Evolutionary conservation across 352 stramenopile genomes (phyloP).

Genomic region (Saprolegnia diclina): DNA sequence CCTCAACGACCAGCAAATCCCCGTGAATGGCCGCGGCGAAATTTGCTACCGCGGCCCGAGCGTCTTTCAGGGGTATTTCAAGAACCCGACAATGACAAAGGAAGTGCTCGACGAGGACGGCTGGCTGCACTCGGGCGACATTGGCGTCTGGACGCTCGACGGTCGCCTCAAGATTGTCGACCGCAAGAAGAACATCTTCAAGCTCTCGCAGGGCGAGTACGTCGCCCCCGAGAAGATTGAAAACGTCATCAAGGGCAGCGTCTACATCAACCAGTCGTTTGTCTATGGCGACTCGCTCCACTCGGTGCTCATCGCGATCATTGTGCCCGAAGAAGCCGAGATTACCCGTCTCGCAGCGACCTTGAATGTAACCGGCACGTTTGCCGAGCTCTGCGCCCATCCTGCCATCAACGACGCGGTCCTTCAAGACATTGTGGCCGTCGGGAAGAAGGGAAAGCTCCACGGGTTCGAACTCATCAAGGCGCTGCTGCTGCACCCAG

Average conservation of each 20-base stretch:
- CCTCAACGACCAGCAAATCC: neutral
- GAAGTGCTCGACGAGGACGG: conserved; percentile 89
- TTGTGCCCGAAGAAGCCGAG: conserved; percentile 92
- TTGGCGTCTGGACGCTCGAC: conserved; percentile 90
- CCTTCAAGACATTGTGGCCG: conserved; percentile 58
- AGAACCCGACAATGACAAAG: conserved; percentile 86
- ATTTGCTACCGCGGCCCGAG: conserved; percentile 70
- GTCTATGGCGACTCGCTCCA: conserved; percentile 94
- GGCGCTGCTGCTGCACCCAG: conserved; percentile 78
- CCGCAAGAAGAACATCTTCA: conserved; percentile 92
- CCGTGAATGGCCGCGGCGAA: conserved; percentile 12
- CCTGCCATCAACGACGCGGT: conserved; percentile 53
- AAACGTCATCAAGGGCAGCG: conserved; percentile 87
- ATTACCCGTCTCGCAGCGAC: conserved; percentile 31
- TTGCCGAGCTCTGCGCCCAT: conserved; percentile 24
- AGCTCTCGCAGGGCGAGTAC: conserved; percentile 93
- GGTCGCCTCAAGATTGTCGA: conserved; percentile 87
- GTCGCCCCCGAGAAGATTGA: conserved; percentile 96
- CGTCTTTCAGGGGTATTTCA: conserved; percentile 87
- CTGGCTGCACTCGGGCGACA: conserved; percentile 97
- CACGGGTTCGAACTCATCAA: conserved; percentile 91
- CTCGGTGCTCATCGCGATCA: conserved; percentile 88
- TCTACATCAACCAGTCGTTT: conserved; percentile 90
- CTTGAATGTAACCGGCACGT: neutral
- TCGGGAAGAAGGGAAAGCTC: conserved; percentile 60